Percentiles rank a stretch among this genome's conserved stretches.
These are phyloP conservation scores for Scheffersomyces amazonensis DNA, from an alignment of 805 yeast genomes.

Conservation along the genomic window DNA sequence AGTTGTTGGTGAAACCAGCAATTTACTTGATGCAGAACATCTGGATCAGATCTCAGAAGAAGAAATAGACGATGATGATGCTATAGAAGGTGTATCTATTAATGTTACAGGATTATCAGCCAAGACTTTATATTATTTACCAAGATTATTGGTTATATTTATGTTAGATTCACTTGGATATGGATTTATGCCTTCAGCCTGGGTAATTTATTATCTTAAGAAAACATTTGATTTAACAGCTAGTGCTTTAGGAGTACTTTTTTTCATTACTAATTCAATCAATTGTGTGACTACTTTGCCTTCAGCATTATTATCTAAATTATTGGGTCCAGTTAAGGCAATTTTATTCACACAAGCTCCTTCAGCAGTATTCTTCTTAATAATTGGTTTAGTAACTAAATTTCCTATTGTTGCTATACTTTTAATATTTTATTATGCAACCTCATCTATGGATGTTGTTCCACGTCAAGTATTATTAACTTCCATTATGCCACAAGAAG, in stretches of 20 bases:
- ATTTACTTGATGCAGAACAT: background rate
- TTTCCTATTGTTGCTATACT: slow-evolving; percentile 48
- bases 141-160: slow-evolving; percentile 56
- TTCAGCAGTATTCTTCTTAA: slow-evolving; percentile 57
- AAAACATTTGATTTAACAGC: slow-evolving; percentile 53
- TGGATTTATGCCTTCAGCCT: slow-evolving; percentile 85
- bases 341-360: slow-evolving; percentile 75
- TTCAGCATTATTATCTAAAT: slow-evolving; percentile 65
- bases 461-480: slow-evolving; percentile 83
- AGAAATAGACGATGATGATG: slow-evolving; percentile 4
- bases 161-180: slow-evolving; percentile 85
- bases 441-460: slow-evolving; percentile 85
- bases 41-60: slow-evolving; percentile 4
- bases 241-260: slow-evolving; percentile 60
- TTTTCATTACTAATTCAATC: slow-evolving; percentile 59
- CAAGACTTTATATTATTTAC: slow-evolving; percentile 41
- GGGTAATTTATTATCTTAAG: slow-evolving; percentile 82
- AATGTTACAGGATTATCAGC: slow-evolving; percentile 36
- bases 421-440: slow-evolving; percentile 55
- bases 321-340: slow-evolving; percentile 76
- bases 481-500: slow-evolving; percentile 57
- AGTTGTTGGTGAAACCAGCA: slow-evolving; percentile 2
- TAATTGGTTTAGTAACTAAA: slow-evolving; percentile 26
- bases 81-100: slow-evolving; percentile 8
- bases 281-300: slow-evolving; percentile 73